phyloP scores from a whole-genome alignment of 1,284 basidiomycete genomes.

The Waitea zeae region DNA sequence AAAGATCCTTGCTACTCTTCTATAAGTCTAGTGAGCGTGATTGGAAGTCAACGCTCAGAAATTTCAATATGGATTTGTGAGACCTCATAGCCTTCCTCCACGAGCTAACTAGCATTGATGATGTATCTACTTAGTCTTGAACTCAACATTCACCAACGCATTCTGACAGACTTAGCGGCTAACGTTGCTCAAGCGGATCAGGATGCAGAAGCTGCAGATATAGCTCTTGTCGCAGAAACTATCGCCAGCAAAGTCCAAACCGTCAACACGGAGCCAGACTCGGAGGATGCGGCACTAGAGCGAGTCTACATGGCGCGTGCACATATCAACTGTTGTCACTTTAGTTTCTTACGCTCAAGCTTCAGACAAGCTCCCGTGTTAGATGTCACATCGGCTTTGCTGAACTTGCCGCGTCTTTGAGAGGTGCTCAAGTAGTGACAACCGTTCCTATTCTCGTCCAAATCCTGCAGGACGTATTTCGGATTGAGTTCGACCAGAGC shows the following conservation, averaged over 20 bases:
- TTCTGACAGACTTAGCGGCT: conserved; percentile 64
- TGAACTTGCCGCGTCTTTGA: conserved; percentile 48
- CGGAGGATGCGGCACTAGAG: conserved; percentile 10
- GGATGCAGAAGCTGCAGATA: conserved; percentile 17
- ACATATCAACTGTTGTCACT: neutral
- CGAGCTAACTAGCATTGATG: too few species aligned
- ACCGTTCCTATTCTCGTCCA: conserved; percentile 41
- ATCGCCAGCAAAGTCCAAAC: conserved; percentile 21
- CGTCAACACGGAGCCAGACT: conserved; percentile 8
- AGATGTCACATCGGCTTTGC: conserved; percentile 69
- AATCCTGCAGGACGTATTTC: conserved; percentile 51
- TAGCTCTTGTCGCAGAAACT: conserved; percentile 41
- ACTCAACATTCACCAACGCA: conserved; percentile 65
- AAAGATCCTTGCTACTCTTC: neutral
- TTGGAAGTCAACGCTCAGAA: neutral
- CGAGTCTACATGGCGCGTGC: conserved; percentile 42
- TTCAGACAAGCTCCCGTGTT: conserved; percentile 38
- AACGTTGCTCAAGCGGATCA: conserved; percentile 31
- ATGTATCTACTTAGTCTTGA: too few species aligned
- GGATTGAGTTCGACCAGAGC: conserved; percentile 58
- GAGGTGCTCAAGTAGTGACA: conserved; percentile 29
- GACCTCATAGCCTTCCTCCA: too few species aligned
- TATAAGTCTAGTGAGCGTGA: neutral
- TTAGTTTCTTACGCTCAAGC: neutral
- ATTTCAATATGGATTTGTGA: too few species aligned